These are phyloP conservation scores for Tricholoma saponaceum DNA, from an alignment of 768 basidiomycete species.

Conservation along the genomic window DNA sequence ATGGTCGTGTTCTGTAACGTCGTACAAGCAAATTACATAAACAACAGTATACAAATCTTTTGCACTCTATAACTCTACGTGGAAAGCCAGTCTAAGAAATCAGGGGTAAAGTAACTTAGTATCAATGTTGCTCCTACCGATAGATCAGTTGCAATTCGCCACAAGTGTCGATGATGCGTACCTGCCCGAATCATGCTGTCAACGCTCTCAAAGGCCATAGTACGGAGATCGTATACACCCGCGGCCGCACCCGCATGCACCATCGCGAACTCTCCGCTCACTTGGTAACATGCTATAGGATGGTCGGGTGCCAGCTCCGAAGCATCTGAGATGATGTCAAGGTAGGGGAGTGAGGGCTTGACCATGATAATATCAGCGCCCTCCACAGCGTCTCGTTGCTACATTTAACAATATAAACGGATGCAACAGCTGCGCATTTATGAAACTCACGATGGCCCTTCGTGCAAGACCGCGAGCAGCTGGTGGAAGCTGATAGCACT, in stretches of 20 bases:
- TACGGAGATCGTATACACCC: constrained; percentile 88
- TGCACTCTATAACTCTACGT: not conserved
- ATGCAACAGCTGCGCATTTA: not conserved
- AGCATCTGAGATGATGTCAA: constrained; percentile 93
- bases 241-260: constrained; percentile 89
- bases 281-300: constrained; percentile 96
- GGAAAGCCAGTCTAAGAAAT: constrained; percentile 84
- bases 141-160: not conserved
- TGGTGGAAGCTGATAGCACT: constrained; percentile 97
- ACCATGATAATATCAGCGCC: constrained; percentile 99
- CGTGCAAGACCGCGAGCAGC: constrained; percentile 84
- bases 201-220: constrained; percentile 92
- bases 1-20: constrained; percentile 11
- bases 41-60: not conserved
- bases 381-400: constrained; percentile 86
- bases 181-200: constrained; percentile 94
- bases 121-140: constrained; percentile 82
- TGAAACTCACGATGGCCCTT: constrained; percentile 76
- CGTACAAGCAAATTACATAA: constrained; percentile 1
- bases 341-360: constrained; percentile 93
- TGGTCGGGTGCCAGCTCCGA: constrained; percentile 76
- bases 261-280: constrained; percentile 98
- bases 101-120: constrained; percentile 93
- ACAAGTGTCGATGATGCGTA: constrained; percentile 26
- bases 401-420: constrained; percentile 6